Evolutionary conservation across 768 basidiomycete genomes (phyloP), one percentile per base, ranked within the genome.

Genomic region (Chalciporus chontae): DNA sequence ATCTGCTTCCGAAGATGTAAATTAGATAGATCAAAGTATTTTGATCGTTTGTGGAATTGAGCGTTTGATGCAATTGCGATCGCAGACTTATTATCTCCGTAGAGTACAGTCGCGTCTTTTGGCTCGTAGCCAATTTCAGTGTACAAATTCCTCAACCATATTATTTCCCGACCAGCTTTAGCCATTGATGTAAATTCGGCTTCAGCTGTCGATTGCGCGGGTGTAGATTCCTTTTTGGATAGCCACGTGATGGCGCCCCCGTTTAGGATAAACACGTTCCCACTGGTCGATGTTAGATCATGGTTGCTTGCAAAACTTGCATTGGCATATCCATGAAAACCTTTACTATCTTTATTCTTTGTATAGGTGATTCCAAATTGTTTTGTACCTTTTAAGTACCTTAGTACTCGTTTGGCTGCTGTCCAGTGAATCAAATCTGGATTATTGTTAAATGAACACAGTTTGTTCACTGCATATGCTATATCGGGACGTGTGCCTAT

Each of bases 91-190:
- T 60, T 63, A 8, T 61, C 49, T 43, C 64, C 8, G 39, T 56
- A 17, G 18, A 56, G 1, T 40, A 69, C 14, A 45, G 55, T 44
- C 1, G 44, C 39, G 64, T 8, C 23, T 27, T 3, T 52, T 65
- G 36, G 50, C 40, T 4, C 42, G 53, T 41, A 64, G 65, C 59
- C 54, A 21, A 41, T 59, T 71, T 23, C 74, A 60, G 42, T 18
- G 5, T 5, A 69, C 15, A 74, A 72, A 62, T 59, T 71, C 7
- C 52, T 46, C 0, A 55, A 61, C 38, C 59, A 62, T 0, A 63
- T 60, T 1, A 34, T 45, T 1, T 55, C 38, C 4, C 13, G 9
- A 0, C 14, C 17, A 4, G 56, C 52, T 1, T 43, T 32, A 0
- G 50, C 49, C 31, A 60, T 50, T 0, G 52, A 34, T 2, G 13